Evolutionary conservation across 2,329 filamentous ascomycete genomes (phyloP).

Genomic region (Botrytis squamosa): DNA sequence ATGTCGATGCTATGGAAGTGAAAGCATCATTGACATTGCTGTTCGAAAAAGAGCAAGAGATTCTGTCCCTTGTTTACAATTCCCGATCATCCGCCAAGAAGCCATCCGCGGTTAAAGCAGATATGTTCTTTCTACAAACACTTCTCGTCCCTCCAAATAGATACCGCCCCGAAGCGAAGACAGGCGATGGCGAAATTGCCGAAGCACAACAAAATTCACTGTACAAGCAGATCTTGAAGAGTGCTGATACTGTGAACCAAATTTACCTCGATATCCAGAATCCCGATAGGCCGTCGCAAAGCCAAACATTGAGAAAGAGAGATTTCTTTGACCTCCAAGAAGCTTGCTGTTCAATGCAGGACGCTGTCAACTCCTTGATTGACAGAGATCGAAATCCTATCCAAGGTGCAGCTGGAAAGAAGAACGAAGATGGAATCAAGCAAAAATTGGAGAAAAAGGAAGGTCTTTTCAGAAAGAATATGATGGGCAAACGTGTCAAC

Average conservation of each 20-base stretch:
- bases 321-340: slow-evolving; percentile 77
- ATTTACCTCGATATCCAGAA: slow-evolving; percentile 66
- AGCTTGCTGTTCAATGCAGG: slow-evolving; percentile 80
- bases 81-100: slow-evolving; percentile 61
- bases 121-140: slow-evolving; percentile 92
- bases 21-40: slow-evolving; percentile 73
- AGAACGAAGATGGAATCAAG: slow-evolving; percentile 92
- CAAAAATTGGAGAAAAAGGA: slow-evolving; percentile 99
- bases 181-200: slow-evolving; percentile 75
- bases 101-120: slow-evolving; percentile 59
- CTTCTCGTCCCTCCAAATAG: slow-evolving; percentile 89
- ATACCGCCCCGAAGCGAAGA: slow-evolving; percentile 82
- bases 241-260: slow-evolving; percentile 70
- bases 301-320: slow-evolving; percentile 46
- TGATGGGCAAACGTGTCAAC: slow-evolving; percentile 98
- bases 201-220: slow-evolving; percentile 86
- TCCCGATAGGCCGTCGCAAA: slow-evolving; percentile 27
- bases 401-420: slow-evolving; percentile 71
- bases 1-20: slow-evolving; percentile 81
- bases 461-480: slow-evolving; percentile 96
- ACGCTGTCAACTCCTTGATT: slow-evolving; percentile 87
- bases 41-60: slow-evolving; percentile 83
- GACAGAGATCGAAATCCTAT: slow-evolving; percentile 85
- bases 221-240: slow-evolving; percentile 80
- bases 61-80: slow-evolving; percentile 82